Percentiles rank a stretch among this genome's conserved stretches.
phyloP scores from a whole-genome alignment of 2,329 filamentous ascomycete species.

The Cladosporium cucumerinum region DNA sequence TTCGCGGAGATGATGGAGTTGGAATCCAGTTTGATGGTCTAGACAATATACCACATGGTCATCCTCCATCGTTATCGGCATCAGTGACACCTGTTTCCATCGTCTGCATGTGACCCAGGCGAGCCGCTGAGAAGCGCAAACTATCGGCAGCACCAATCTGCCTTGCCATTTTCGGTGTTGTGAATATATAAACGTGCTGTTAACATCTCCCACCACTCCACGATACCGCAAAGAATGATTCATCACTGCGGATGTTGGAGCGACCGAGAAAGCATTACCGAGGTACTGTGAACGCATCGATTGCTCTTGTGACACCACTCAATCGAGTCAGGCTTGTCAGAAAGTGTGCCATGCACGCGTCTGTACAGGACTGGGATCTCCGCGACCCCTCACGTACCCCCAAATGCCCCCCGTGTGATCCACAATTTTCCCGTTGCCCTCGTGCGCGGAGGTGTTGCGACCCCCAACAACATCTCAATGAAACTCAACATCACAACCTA shows the following conservation, averaged over 20 bases:
- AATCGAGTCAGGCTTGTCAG: not conserved
- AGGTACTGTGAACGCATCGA: not conserved
- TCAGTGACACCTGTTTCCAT: not conserved
- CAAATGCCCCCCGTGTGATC: too few species aligned
- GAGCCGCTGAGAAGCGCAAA: too few species aligned
- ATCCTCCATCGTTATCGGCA: not conserved
- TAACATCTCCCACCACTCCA: not conserved
- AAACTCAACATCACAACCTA: not conserved
- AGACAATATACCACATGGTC: not conserved
- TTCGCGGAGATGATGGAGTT: slow-evolving; percentile 46
- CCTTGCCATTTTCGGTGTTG: not conserved
- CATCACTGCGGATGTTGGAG: not conserved
- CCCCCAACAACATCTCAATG: not conserved
- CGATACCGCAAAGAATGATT: not conserved
- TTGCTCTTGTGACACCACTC: not conserved
- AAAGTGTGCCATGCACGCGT: not conserved
- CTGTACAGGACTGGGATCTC: not conserved
- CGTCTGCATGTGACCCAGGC: not conserved
- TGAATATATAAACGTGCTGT: not conserved
- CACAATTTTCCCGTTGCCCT: not conserved
- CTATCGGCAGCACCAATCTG: not conserved
- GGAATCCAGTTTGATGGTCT: slow-evolving; percentile 33
- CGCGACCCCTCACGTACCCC: not conserved
- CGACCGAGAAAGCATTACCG: not conserved
- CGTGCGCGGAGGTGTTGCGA: not conserved